Percentiles rank a stretch among this genome's conserved stretches.
Conservation (phyloP, 345 rosid species). For the Excoecaria agallocha region DNA sequence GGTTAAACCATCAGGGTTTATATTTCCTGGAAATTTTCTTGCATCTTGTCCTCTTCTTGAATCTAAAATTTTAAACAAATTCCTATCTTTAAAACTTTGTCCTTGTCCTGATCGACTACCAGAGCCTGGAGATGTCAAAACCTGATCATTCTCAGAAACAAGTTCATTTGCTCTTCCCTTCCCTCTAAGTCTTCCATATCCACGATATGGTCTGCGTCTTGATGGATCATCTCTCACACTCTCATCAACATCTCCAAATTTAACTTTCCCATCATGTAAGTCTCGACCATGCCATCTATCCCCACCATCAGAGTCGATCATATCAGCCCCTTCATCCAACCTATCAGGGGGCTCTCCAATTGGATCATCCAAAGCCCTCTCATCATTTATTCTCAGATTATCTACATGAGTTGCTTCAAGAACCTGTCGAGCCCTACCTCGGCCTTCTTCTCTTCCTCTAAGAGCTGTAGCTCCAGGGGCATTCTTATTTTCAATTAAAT, state of each 20-base stretch:
- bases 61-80: conserved; percentile 47
- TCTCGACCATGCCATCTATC: conserved; percentile 47
- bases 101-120: conserved; percentile 49
- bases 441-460: conserved; percentile 77
- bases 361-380: conserved; percentile 41
- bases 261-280: conserved; percentile 47
- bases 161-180: conserved; percentile 71
- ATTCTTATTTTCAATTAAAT: conserved; percentile 51
- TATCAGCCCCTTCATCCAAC: conserved; percentile 41
- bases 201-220: conserved; percentile 61
- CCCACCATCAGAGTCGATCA: conserved; percentile 45
- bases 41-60: conserved; percentile 49
- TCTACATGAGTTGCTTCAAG: conserved; percentile 49
- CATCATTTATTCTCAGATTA: conserved; percentile 37
- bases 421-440: conserved; percentile 65
- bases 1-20: conserved; percentile 39
- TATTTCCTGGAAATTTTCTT: conserved; percentile 40
- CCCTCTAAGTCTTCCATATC: conserved; percentile 55
- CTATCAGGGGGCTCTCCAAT: conserved; percentile 45
- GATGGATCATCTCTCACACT: conserved; percentile 71
- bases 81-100: conserved; percentile 53
- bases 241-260: conserved; percentile 59
- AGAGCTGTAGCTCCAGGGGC: conserved; percentile 31
- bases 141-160: conserved; percentile 50
- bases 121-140: conserved; percentile 60